Base-by-base conservation (phyloP, 2,329 filamentous ascomycete species). In the Penicillium sp. region DNA sequence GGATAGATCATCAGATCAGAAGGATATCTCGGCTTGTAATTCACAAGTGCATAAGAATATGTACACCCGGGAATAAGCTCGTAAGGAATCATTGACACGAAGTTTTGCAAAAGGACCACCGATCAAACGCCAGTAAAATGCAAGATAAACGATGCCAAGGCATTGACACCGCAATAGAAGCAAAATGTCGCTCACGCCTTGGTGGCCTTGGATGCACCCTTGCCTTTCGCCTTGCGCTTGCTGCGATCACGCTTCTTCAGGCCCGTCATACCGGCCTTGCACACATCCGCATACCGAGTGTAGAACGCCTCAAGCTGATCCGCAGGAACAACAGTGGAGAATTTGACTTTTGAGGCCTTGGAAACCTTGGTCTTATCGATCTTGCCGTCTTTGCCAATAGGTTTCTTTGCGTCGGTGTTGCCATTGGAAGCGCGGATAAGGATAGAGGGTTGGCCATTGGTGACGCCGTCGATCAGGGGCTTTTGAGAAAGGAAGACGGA, bases 231-330 rank as follows among this genome's bases (percentile, higher is more conserved):
- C 63, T 64, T 64, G 48, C 60, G 60, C 77, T 83, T 84, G 76
- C 88, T 89, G 67, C 91, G 83, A 75, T 97, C 93, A 62, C 94
- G 82, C 69, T 95, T 96, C 83, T 96, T 97, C 74, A 99, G 70
- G 7, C 87, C 86, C 45, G 83, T 81, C 91, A 97, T 96, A 6
- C 91, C 90, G 0, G 81, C 78, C 77, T 95, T 96, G 75, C 92
- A 96, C 3, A 91, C 81, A 62, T 97, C 94, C 21, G 91, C 92
- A 76, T 97, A 99, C 47, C 84, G 81, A 28, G 79, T 76, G 71
- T 91, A 99, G 68, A 99, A 99, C 0, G 72, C 77, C 49, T 95
- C 91, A 10, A 97, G 71, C 5, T 87, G 84, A 52, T 86, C 83
- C 0, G 88, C 84, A 50, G 87, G 81, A 0, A 97, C 91, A 0